Conservation (phyloP, 345 rosid species). For the Eucalyptus curtisii region DNA sequence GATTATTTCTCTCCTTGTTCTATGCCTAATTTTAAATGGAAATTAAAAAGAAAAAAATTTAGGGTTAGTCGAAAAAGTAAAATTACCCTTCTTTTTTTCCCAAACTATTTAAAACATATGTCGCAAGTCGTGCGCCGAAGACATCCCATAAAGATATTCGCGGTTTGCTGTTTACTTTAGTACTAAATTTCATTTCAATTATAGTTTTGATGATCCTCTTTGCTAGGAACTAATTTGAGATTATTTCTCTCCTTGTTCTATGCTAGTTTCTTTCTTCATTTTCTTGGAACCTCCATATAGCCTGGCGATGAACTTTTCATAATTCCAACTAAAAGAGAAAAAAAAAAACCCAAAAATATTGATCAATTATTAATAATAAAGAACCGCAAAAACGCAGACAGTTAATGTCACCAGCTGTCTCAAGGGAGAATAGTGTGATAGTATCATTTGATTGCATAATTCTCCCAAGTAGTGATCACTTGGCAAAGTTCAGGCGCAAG, state of each 20-base stretch:
- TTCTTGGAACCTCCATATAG: background rate
- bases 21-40: too few species aligned
- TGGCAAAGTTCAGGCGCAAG: background rate
- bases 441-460: background rate
- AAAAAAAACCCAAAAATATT: background rate
- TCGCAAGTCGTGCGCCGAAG: too few species aligned
- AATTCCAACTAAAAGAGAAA: background rate
- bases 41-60: too few species aligned
- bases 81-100: too few species aligned
- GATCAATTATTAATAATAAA: background rate
- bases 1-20: background rate
- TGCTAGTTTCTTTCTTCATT: background rate
- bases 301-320: background rate
- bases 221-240: background rate
- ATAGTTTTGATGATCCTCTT: background rate
- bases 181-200: background rate
- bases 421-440: background rate
- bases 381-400: background rate
- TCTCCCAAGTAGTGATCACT: background rate
- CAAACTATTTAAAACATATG: too few species aligned
- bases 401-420: background rate
- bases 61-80: too few species aligned
- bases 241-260: background rate
- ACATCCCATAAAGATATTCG: too few species aligned
- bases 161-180: fast-evolving